A percentile compares a stretch with the other conserved stretches of the same genome.
Evolutionary conservation across 2,329 filamentous ascomycete species (phyloP).

Genomic region (Chaetomium strumarium): DNA sequence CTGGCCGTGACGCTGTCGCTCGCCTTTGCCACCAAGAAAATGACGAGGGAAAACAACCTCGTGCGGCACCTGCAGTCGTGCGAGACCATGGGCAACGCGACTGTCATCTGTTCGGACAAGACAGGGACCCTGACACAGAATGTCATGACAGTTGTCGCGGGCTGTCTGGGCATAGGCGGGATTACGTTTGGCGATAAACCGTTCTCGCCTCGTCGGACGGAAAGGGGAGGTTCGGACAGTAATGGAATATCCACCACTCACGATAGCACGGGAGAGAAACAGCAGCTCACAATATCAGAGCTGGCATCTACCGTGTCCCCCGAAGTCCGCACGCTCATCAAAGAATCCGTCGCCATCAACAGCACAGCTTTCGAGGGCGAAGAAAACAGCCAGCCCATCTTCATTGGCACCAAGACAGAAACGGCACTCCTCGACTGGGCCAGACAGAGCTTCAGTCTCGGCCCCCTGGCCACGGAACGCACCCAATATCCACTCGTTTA

Average conservation of each 20-base stretch:
- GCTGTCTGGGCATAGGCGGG: constrained; percentile 41
- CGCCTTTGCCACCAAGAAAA: constrained; percentile 70
- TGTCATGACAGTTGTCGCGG: constrained; percentile 37
- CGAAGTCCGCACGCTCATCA: not conserved
- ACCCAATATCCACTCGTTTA: constrained; percentile 49
- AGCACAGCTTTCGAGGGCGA: constrained; percentile 65
- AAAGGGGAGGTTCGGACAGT: too few species aligned
- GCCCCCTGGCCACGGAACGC: constrained; percentile 53
- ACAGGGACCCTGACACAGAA: constrained; percentile 60
- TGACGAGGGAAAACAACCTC: constrained; percentile 70
- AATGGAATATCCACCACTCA: too few species aligned
- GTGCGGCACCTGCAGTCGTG: constrained; percentile 78
- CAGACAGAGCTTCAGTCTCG: constrained; percentile 59
- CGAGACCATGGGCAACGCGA: constrained; percentile 67
- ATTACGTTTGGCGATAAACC: not conserved
- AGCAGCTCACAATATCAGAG: not conserved
- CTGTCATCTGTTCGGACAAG: constrained; percentile 71
- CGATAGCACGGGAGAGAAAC: not conserved
- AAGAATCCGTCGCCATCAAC: constrained; percentile 47
- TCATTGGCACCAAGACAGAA: constrained; percentile 73
- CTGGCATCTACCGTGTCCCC: not conserved
- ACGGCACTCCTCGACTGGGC: constrained; percentile 68
- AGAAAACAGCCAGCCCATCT: constrained; percentile 51
- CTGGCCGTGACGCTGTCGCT: constrained; percentile 65
- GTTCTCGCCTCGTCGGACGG: too few species aligned